phyloP scores from a whole-genome alignment of 2,329 filamentous ascomycete species.

The Diatrype stigma region DNA sequence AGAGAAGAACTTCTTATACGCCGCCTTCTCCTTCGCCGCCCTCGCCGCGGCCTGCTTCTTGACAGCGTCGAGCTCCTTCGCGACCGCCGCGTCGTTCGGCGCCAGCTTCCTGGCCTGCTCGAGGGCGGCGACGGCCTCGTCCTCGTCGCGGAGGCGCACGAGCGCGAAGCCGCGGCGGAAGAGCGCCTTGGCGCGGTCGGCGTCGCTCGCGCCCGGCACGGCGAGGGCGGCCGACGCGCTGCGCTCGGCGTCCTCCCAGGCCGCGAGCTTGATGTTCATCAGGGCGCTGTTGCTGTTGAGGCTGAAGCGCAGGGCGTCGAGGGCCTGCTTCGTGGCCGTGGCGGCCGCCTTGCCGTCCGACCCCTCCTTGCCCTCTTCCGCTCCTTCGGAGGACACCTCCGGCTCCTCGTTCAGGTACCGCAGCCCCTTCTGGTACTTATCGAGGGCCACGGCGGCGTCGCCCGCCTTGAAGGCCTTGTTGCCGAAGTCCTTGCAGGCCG shows the following conservation, averaged over 20 bases:
- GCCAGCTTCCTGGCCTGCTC: slow-evolving; percentile 70
- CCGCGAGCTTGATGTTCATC: slow-evolving; percentile 74
- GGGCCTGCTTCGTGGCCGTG: slow-evolving; percentile 55
- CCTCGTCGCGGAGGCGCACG: slow-evolving; percentile 77
- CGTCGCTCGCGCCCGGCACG: slow-evolving; percentile 59
- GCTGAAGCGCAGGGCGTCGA: slow-evolving; percentile 74
- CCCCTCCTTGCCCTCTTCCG: slow-evolving; percentile 42
- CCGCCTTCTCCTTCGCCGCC: slow-evolving; percentile 84
- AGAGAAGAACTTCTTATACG: slow-evolving; percentile 86
- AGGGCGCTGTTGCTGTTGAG: slow-evolving; percentile 88
- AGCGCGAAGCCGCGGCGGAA: slow-evolving; percentile 79
- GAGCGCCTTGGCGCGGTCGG: slow-evolving; percentile 83
- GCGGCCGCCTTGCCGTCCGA: too few relatives aligned
- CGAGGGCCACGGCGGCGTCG: slow-evolving; percentile 65
- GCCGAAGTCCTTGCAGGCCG: slow-evolving; percentile 84
- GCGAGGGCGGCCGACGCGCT: slow-evolving; percentile 71
- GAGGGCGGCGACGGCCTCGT: slow-evolving; percentile 71
- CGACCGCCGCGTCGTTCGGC: slow-evolving; percentile 70
- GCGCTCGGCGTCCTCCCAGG: slow-evolving; percentile 65
- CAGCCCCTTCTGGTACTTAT: slow-evolving; percentile 87
- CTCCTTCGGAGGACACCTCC: slow-evolving; percentile 58
- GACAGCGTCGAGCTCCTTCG: slow-evolving; percentile 69
- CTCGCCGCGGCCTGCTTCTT: slow-evolving; percentile 72
- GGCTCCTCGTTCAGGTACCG: slow-evolving; percentile 62
- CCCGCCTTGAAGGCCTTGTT: slow-evolving; percentile 87